phyloP scores from a whole-genome alignment of 164 flowering plant species.

The Sedum album region DNA sequence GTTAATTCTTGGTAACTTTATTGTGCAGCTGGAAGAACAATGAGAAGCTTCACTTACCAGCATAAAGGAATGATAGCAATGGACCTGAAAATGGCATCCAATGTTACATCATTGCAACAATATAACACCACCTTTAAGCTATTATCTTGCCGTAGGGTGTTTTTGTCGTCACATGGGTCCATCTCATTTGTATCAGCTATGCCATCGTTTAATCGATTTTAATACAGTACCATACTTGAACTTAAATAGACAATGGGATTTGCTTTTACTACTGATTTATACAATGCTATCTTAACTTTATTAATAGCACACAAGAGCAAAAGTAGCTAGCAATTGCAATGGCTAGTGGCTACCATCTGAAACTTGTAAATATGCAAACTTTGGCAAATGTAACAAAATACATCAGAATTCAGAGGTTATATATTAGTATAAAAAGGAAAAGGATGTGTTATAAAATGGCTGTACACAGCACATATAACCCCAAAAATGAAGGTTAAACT shows the following conservation, averaged over 20 bases:
- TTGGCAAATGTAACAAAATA: too few relatives aligned
- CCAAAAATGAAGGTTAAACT: too few relatives aligned
- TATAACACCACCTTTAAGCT: background rate
- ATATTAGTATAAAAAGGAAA: too few relatives aligned
- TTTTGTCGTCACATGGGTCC: background rate
- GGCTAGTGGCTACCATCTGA: too few relatives aligned
- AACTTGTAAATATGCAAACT: too few relatives aligned
- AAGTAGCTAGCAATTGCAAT: too few relatives aligned
- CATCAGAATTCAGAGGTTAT: too few relatives aligned
- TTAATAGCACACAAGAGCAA: too few relatives aligned
- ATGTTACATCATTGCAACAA: background rate
- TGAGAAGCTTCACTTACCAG: constrained; percentile 64
- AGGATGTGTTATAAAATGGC: too few relatives aligned
- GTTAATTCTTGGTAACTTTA: background rate
- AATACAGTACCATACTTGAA: background rate
- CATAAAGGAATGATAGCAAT: constrained; percentile 22
- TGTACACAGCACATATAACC: too few relatives aligned
- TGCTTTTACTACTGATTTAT: background rate
- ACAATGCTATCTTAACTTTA: background rate
- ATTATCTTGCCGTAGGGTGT: background rate
- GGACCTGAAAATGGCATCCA: constrained; percentile 8
- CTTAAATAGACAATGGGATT: background rate
- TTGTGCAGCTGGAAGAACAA: constrained; percentile 77
- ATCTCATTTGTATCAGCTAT: background rate
- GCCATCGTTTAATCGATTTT: background rate